phyloP scores from a whole-genome alignment of 176 grass and related monocot species.

The Musa troglodytarum region DNA sequence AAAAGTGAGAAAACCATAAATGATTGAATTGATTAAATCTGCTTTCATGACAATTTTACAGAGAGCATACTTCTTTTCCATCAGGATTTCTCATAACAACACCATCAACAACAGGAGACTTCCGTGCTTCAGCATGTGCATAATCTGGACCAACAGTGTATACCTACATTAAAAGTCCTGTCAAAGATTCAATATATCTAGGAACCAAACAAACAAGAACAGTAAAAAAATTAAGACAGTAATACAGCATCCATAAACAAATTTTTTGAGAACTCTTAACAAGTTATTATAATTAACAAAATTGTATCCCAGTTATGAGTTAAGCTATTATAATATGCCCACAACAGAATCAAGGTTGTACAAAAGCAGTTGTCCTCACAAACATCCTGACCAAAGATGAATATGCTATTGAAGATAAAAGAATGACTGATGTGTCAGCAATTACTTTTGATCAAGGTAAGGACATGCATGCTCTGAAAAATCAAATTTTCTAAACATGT shows the following conservation, averaged over 20 bases:
- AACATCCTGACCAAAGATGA: no score
- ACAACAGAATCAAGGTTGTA: no score
- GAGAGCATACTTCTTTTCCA: slow-evolving; percentile 76
- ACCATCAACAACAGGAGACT: slow-evolving; percentile 95
- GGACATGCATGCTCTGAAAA: background rate
- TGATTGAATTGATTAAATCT: slow-evolving; percentile 11
- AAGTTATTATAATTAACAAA: no score
- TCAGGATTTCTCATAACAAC: slow-evolving; percentile 94
- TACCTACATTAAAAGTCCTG: slow-evolving; percentile 37
- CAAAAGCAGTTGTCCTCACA: no score
- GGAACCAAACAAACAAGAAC: background rate
- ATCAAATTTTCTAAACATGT: no score
- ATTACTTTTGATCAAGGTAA: no score
- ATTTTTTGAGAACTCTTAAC: no score
- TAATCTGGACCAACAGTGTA: slow-evolving; percentile 88
- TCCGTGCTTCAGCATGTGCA: slow-evolving; percentile 94
- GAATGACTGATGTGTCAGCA: no score
- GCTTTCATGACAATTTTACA: slow-evolving; percentile 1
- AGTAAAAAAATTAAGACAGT: background rate
- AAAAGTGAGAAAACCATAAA: slow-evolving; percentile 6
- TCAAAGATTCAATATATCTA: background rate
- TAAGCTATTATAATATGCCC: no score
- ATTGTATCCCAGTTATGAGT: no score
- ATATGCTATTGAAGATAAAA: no score
- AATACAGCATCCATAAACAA: background rate